Evolutionary conservation across 2,329 filamentous ascomycete genomes (phyloP).

Genomic region (Grosmannia huntii): DNA sequence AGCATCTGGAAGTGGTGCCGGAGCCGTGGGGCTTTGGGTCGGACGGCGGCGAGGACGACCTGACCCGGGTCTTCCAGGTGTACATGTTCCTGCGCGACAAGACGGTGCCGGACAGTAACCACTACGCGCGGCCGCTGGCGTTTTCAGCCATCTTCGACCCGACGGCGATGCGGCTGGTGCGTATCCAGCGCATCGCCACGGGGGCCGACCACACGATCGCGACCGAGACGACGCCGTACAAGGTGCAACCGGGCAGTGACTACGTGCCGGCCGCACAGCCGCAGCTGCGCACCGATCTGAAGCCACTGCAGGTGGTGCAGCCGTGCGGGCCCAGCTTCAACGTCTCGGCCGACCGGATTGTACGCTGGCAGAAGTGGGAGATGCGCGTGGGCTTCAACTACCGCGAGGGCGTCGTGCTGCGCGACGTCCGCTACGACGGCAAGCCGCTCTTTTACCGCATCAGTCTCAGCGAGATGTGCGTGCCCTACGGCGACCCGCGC

Average conservation of each 20-base stretch:
- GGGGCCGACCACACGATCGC: slow-evolving; percentile 41
- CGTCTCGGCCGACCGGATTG: slow-evolving; percentile 23
- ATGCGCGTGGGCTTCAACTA: slow-evolving; percentile 93
- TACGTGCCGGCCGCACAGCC: slow-evolving; percentile 20
- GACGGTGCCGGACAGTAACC: slow-evolving; percentile 46
- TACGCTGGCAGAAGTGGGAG: slow-evolving; percentile 55
- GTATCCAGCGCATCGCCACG: slow-evolving; percentile 31
- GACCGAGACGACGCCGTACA: slow-evolving; percentile 18
- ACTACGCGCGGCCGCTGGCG: slow-evolving; percentile 39
- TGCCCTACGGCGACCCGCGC: slow-evolving; percentile 50
- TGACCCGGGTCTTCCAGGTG: slow-evolving; percentile 35
- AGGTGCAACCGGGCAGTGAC: slow-evolving; percentile 19
- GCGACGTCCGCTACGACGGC: slow-evolving; percentile 64
- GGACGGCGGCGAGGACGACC: slow-evolving; percentile 25
- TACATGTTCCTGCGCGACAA: slow-evolving; percentile 54
- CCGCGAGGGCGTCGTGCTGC: slow-evolving; percentile 78
- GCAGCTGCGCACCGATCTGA: slow-evolving; percentile 30
- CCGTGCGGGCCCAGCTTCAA: slow-evolving; percentile 23
- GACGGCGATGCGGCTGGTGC: slow-evolving; percentile 27
- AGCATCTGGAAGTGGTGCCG: slow-evolving; percentile 42
- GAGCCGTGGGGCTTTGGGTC: slow-evolving; percentile 54
- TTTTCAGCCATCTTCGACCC: slow-evolving; percentile 43
- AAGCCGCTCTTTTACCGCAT: slow-evolving; percentile 54
- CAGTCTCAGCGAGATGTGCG: slow-evolving; percentile 55
- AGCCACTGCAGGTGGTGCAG: slow-evolving; percentile 31